Percentiles rank a stretch among this genome's conserved stretches.
Evolutionary conservation across 352 stramenopile genomes (phyloP).

Genomic region (Phytophthora capsici): DNA sequence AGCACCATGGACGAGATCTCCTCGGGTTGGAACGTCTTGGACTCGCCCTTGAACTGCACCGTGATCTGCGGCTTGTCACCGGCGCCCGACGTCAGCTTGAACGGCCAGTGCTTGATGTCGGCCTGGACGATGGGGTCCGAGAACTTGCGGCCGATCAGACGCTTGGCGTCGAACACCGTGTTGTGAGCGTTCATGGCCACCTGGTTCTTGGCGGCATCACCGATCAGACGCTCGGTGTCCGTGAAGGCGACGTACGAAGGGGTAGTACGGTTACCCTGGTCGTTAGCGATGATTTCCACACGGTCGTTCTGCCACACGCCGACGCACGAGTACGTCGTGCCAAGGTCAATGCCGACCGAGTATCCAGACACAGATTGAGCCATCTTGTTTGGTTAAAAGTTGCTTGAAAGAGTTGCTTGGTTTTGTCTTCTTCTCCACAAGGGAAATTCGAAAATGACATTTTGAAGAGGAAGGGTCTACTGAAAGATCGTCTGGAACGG

Average conservation of each 20-base stretch:
- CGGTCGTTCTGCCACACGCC: slow-evolving; percentile 94
- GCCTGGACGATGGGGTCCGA: slow-evolving; percentile 89
- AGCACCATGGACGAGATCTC: slow-evolving; percentile 84
- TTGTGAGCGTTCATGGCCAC: slow-evolving; percentile 94
- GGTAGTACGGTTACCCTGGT: slow-evolving; percentile 96
- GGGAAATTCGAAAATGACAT: slow-evolving; percentile 33
- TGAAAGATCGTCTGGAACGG: slow-evolving; percentile 17
- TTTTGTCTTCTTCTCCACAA: slow-evolving; percentile 31
- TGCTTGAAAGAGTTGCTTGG: background rate
- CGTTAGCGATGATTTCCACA: slow-evolving; percentile 97
- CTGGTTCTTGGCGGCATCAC: slow-evolving; percentile 94
- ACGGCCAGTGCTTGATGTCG: slow-evolving; percentile 75
- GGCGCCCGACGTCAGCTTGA: slow-evolving; percentile 66
- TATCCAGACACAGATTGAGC: slow-evolving; percentile 33
- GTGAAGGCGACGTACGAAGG: slow-evolving; percentile 96
- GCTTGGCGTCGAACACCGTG: slow-evolving; percentile 97
- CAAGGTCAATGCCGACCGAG: slow-evolving; percentile 89
- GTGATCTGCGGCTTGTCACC: slow-evolving; percentile 74
- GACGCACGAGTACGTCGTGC: slow-evolving; percentile 95
- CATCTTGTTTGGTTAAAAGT: slow-evolving; percentile 25
- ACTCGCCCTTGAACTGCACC: slow-evolving; percentile 76
- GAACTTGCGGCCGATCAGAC: slow-evolving; percentile 95
- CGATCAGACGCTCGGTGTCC: slow-evolving; percentile 93
- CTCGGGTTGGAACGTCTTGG: slow-evolving; percentile 79
- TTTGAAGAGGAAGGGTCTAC: no score